phyloP scores from a whole-genome alignment of 140 eudicot genomes.

The Artemisia princeps region DNA sequence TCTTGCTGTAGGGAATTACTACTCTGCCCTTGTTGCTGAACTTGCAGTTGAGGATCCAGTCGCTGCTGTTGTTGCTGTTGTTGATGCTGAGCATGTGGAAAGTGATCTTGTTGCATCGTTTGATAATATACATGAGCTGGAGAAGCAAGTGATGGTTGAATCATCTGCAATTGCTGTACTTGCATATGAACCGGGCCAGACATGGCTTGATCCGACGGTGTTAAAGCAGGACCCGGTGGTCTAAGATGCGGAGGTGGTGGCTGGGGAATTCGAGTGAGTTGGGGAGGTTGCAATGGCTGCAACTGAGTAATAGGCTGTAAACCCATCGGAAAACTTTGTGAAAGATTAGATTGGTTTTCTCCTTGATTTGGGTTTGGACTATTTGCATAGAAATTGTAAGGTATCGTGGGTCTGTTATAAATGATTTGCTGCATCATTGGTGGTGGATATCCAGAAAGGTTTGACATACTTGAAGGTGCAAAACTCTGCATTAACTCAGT shows the following conservation, averaged over 20 bases:
- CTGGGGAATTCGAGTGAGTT: conserved; percentile 61
- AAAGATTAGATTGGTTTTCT: conserved; percentile 40
- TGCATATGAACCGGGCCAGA: conserved; percentile 47
- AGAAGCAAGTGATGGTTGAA: conserved; percentile 29
- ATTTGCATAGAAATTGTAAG: conserved; percentile 40
- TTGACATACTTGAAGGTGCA: conserved; percentile 31
- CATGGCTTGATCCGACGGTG: conserved; percentile 52
- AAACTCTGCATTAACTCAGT: conserved; percentile 43
- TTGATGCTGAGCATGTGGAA: conserved; percentile 46
- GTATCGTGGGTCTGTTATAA: conserved; percentile 58
- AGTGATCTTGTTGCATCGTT: conserved; percentile 52
- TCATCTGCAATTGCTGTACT: conserved; percentile 45
- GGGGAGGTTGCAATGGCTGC: conserved; percentile 89
- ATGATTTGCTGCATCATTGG: conserved; percentile 51
- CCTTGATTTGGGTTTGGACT: conserved; percentile 39
- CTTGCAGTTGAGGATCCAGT: conserved; percentile 41
- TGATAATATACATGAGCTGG: conserved; percentile 49
- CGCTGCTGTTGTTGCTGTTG: conserved; percentile 43
- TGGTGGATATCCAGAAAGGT: conserved; percentile 42
- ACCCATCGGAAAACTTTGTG: conserved; percentile 47
- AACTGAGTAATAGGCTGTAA: conserved; percentile 49
- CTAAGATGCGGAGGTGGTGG: conserved; percentile 68
- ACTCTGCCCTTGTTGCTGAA: conserved; percentile 43
- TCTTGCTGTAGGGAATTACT: conserved; percentile 51
- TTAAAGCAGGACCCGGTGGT: conserved; percentile 50